Conservation (phyloP, 179 eudicot genomes). For the Nepenthes alata region DNA sequence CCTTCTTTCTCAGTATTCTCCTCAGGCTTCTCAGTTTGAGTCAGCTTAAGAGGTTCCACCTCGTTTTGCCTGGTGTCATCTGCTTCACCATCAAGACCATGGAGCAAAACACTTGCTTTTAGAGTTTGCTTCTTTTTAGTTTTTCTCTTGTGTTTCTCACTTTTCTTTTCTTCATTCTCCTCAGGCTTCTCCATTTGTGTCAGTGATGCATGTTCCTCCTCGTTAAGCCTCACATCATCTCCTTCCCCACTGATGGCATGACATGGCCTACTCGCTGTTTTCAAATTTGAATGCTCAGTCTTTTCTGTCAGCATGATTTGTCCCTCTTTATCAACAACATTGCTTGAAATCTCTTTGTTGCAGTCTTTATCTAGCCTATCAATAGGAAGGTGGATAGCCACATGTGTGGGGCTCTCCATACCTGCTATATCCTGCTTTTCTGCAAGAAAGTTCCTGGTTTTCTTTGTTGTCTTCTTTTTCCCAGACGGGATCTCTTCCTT, state of each 20-base stretch:
- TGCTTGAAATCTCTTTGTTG: neutral
- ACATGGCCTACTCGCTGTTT: neutral
- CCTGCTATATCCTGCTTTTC: slow-evolving; percentile 6
- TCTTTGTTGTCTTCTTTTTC: slow-evolving; percentile 18
- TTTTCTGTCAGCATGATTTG: neutral
- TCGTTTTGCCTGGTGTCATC: slow-evolving; percentile 4
- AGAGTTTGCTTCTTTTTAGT: neutral
- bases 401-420: slow-evolving; percentile 6
- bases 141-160: slow-evolving; percentile 4
- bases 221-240: slow-evolving; percentile 8
- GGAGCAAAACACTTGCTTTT: slow-evolving; percentile 1
- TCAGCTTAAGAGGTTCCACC: slow-evolving; percentile 10
- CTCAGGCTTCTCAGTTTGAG: slow-evolving; percentile 9
- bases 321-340: neutral
- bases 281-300: slow-evolving; percentile 1
- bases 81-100: neutral
- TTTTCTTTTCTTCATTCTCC: slow-evolving; percentile 10
- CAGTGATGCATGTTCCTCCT: slow-evolving; percentile 4
- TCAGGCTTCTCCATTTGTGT: slow-evolving; percentile 5
- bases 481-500: slow-evolving; percentile 1
- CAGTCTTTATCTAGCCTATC: neutral
- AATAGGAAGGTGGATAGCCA: slow-evolving; percentile 5
- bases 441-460: slow-evolving; percentile 10
- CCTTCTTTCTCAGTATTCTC: slow-evolving; percentile 10
- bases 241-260: slow-evolving; percentile 2